Conservation (phyloP, 2,329 filamentous ascomycete species). For the Verticillium klebahnii region DNA sequence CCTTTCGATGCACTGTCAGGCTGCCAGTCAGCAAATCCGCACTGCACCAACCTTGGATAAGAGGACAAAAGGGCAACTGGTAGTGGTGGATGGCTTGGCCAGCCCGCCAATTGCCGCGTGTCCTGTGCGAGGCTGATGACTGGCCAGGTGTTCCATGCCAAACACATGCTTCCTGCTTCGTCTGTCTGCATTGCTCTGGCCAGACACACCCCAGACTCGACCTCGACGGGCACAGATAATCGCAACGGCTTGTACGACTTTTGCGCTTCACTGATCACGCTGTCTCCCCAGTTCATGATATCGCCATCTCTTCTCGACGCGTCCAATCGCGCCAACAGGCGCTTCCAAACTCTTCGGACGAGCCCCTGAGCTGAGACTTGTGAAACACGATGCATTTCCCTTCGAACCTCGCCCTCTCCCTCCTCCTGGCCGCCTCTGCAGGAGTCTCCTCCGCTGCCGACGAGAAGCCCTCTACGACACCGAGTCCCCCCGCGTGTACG, state of each 20-base stretch:
- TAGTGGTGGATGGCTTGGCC: not conserved
- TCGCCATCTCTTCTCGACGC: not conserved
- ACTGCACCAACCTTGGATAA: not conserved
- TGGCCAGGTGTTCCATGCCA: slow-evolving; percentile 3
- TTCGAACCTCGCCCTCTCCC: slow-evolving; percentile 19
- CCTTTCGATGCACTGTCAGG: not conserved
- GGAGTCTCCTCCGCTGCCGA: slow-evolving; percentile 23
- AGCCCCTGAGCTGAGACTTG: not conserved
- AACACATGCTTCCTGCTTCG: not conserved
- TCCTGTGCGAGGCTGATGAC: slow-evolving; percentile 2
- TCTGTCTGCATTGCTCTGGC: not conserved
- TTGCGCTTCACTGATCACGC: not conserved
- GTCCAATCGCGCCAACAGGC: slow-evolving; percentile 4
- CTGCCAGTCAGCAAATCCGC: not conserved
- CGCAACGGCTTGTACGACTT: not conserved
- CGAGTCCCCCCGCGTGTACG: slow-evolving; percentile 46
- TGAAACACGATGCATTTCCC: slow-evolving; percentile 17
- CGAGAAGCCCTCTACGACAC: slow-evolving; percentile 34
- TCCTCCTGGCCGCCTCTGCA: slow-evolving; percentile 28
- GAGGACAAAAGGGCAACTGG: not conserved
- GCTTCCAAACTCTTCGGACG: not conserved
- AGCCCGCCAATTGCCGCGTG: not conserved
- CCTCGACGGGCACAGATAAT: not conserved
- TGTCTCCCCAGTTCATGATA: slow-evolving; percentile 7
- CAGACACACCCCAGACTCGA: not conserved